Conservation (phyloP, 805 yeast genomes). For the Monosporozyma solicola region DNA sequence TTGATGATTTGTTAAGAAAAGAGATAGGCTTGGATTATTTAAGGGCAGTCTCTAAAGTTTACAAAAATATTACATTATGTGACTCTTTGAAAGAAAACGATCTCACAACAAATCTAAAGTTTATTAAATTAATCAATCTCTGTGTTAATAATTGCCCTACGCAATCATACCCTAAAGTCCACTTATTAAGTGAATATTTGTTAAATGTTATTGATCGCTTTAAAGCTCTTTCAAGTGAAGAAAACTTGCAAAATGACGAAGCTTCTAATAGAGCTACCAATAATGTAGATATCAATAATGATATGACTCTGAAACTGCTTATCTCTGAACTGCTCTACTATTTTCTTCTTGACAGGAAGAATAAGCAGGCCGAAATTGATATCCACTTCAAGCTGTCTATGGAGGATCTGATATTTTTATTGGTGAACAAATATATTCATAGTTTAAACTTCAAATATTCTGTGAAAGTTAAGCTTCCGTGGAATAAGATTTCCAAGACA, state of each 20-base stretch:
- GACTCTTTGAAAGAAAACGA: constrained; percentile 8
- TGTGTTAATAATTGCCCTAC: constrained; percentile 13
- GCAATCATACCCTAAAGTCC: constrained; percentile 7
- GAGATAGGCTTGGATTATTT: constrained; percentile 13
- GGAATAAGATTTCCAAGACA: not conserved
- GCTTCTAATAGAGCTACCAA: not conserved
- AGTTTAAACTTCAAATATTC: constrained; percentile 17
- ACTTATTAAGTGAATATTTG: constrained; percentile 6
- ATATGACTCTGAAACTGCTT: not conserved
- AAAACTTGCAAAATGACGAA: not conserved
- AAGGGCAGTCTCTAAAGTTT: constrained; percentile 9
- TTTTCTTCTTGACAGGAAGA: constrained; percentile 5
- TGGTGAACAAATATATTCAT: constrained; percentile 12
- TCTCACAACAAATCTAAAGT: constrained; percentile 11
- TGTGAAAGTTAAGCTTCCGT: constrained; percentile 4
- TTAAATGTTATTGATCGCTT: constrained; percentile 3
- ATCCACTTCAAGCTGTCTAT: constrained; percentile 4
- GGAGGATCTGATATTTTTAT: constrained; percentile 8
- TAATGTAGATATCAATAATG: not conserved
- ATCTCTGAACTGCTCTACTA: constrained; percentile 12
- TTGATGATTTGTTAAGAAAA: constrained; percentile 15
- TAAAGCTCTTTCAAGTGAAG: not conserved
- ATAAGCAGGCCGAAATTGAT: not conserved
- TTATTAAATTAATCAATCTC: constrained; percentile 13
- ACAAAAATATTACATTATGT: constrained; percentile 6